A percentile compares a stretch with the other conserved stretches of the same genome.
Evolutionary conservation across 2,329 filamentous ascomycete genomes (phyloP).

Genomic region (Ophiocordyceps sinensis): DNA sequence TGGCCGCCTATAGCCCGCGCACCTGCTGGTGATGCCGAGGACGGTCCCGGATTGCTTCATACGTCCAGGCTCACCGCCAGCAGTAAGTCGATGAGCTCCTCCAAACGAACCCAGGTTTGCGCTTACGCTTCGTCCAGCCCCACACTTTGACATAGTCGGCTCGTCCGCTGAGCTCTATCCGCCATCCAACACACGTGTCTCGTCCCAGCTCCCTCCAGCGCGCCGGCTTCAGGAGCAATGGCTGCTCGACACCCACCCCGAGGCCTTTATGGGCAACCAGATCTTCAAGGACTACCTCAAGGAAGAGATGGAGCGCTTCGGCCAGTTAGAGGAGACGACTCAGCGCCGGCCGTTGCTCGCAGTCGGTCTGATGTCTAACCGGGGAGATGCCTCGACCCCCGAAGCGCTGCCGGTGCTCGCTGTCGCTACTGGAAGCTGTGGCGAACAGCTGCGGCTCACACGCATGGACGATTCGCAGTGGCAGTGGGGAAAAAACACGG

Average conservation of each 20-base stretch:
- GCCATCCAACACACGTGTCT: conserved; percentile 10
- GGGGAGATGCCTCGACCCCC: conserved; percentile 13
- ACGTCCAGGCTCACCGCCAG: conserved; percentile 15
- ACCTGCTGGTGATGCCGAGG: conserved; percentile 8
- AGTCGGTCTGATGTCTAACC: conserved; percentile 37
- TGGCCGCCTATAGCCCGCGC: conserved; percentile 18
- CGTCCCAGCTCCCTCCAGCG: conserved; percentile 15
- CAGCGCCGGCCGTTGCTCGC: conserved; percentile 28
- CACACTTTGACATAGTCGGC: conserved; percentile 17
- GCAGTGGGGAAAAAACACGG: conserved; percentile 35
- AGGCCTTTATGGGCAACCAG: conserved; percentile 27
- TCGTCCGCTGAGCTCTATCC: conserved; percentile 19
- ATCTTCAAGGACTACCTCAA: conserved; percentile 17
- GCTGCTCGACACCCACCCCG: conserved; percentile 36
- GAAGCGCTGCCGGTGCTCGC: conserved; percentile 24
- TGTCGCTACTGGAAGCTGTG: conserved; percentile 39
- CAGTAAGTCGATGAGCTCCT: conserved; percentile 3
- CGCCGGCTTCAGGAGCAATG: conserved; percentile 28
- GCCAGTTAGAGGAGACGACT: conserved; percentile 11
- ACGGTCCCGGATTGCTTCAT: conserved; percentile 14
- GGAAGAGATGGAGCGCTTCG: conserved; percentile 20
- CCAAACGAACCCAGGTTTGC: background rate
- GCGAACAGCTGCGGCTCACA: conserved; percentile 42
- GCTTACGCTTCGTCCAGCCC: conserved; percentile 10
- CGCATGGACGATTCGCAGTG: conserved; percentile 34